Conservation (phyloP, 2,329 filamentous ascomycete species). For the Metarhizium robertsii region DNA sequence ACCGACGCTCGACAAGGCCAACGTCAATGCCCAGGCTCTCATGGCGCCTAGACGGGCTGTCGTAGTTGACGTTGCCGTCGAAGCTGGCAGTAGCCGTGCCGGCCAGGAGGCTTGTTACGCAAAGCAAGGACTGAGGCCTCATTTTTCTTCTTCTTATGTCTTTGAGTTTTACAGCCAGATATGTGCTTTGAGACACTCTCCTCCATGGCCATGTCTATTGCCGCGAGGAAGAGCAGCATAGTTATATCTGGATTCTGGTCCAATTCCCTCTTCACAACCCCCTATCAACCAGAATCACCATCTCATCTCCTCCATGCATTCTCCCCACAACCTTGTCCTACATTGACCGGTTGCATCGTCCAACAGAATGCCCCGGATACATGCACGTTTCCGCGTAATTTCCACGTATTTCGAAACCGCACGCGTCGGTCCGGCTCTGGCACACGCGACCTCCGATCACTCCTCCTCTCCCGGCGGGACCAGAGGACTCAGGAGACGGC, state of each 20-base stretch:
- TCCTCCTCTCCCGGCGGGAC: too few relatives aligned
- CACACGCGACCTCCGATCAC: too few relatives aligned
- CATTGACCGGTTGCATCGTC: neutral
- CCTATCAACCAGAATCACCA: neutral
- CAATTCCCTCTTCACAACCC: neutral
- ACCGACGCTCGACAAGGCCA: conserved; percentile 48
- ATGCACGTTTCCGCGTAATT: neutral
- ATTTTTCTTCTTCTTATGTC: neutral
- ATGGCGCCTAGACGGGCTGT: conserved; percentile 56
- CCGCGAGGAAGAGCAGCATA: neutral
- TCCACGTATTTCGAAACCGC: neutral
- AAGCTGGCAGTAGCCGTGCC: conserved; percentile 7
- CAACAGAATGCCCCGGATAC: neutral
- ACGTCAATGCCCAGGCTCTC: conserved; percentile 55
- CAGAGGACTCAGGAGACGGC: neutral
- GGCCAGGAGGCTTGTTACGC: neutral
- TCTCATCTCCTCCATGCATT: neutral
- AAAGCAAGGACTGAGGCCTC: conserved; percentile 1
- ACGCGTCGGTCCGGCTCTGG: neutral
- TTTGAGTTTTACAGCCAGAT: neutral
- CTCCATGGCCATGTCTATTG: neutral
- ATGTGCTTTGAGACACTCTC: neutral
- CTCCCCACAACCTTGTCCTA: neutral
- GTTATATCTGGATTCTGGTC: neutral
- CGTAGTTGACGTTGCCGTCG: conserved; percentile 54